A percentile compares a stretch with the other conserved stretches of the same genome.
Conservation (phyloP, 257 asterid genomes). For the Lycium ferocissimum region DNA sequence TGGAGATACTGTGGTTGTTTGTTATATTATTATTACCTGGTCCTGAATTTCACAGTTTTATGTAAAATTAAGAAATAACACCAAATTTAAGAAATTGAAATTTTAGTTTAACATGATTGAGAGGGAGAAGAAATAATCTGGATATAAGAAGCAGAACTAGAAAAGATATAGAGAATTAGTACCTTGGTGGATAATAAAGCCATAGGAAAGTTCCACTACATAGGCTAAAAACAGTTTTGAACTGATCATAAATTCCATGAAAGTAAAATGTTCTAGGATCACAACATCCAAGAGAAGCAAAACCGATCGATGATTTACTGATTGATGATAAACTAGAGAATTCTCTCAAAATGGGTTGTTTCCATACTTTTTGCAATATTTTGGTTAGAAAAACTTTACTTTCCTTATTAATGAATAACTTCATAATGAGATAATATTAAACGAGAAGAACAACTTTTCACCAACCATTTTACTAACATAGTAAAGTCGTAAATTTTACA, state of each 20-base stretch:
- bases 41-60: not conserved
- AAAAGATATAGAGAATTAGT: not conserved
- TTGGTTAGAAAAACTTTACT: conserved; percentile 11
- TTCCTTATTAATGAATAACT: not conserved
- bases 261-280: conserved; percentile 14
- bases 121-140: not conserved
- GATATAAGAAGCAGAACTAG: not conserved
- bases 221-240: not conserved
- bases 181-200: conserved; percentile 8
- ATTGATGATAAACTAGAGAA: conserved; percentile 10
- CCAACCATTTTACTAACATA: not conserved
- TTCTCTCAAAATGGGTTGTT: not conserved
- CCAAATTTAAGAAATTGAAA: conserved; percentile 29
- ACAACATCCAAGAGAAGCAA: not conserved
- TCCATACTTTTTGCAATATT: not conserved
- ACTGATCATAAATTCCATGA: conserved; percentile 17
- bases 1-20: not conserved
- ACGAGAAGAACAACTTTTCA: not conserved
- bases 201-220: not conserved
- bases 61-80: conserved; percentile 20
- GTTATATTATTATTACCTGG: not conserved
- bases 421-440: not conserved
- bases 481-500: not conserved
- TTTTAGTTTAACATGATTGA: not conserved
- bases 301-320: not conserved